Base-by-base conservation (phyloP, 1,139 yeast species). In the Yamadazyma diospyri region DNA sequence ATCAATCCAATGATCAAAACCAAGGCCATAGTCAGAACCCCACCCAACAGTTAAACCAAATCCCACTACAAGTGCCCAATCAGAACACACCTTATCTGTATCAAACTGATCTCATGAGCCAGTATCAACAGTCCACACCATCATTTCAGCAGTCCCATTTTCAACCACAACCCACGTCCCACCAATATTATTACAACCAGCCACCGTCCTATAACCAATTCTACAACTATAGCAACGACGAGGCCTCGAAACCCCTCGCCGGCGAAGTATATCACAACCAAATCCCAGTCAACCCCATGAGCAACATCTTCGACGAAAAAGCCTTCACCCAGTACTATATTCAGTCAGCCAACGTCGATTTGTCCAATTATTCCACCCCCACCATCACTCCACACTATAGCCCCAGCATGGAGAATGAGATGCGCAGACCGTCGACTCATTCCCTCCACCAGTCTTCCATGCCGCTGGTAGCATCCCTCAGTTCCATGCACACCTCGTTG, bases 301-400 rank as follows among this genome's bases (percentile, higher is more conserved):
- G 19, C 24, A 23, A 23, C 16, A 23, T 23, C 19, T 30, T 18
- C n/a, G 23, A 30, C 18, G 32, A 29, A n/a, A 18, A 18, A 9
- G 19, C 16, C 4, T 27, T 27, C 18, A 27, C 24, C 4, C 30
- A 20, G 20, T 33, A 33, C 22, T 32, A 32, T 23, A 23, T 34
- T 16, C 25, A 30, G 9, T 28, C 32, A 19, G 41, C 39, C 9
- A 40, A 40, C 29, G 39, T 40, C 15, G 41, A 39, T 25, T 30
- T 42, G 16, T 35, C 42, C 9, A 38, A 35, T 21, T 30, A 36
- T 12, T 36, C 41, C n/a, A 41, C 46, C 3, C 43, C 46, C 5
- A 35, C 27, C 13, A 22, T 43, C 13, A 42, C 47, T 14, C 45
- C 48, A 0, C 46, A 41, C 25, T 41, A 42, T 30, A 43, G 47